Evolutionary conservation across 805 yeast genomes (phyloP), one percentile per base, ranked within the genome.

Genomic region (Kockiozyma suomiensis): DNA sequence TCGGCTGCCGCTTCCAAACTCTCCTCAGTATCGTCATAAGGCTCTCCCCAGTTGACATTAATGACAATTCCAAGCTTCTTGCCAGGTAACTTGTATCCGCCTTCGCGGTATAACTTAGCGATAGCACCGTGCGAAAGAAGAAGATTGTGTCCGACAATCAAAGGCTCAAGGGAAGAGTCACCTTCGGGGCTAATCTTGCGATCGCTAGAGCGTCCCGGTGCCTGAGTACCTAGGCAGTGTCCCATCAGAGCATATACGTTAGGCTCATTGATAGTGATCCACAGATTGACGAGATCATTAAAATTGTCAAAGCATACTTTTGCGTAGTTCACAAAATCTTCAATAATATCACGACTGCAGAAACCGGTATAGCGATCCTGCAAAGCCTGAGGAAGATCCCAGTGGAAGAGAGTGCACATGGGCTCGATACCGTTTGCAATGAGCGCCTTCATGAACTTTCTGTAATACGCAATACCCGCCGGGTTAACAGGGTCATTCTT

Each of bases 191-290:
- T 63, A 60, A 23, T 61, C 25, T 33, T 13, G 43, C 51, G 56
- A 32, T 53, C 17, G 38, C 62, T 41, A 52, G 61, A 26, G 55
- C 59, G 54, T 52, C 68, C 37, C 46, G 61, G 61, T 65, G 56
- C 56, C 10, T 43, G 50, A 15, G 51, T 30, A n/a, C 56, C 56
- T 23, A 43, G n/a, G 37, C 42, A 30, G 17, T 53, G 50, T 5
- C 56, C 56, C 32, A 53, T 55, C 15, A 45, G 12, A 17, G 50
- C 66, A 41, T 64, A 56, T 1, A 68, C 56, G 46, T 66, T 65
- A 19, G 77, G 78, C 56, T 74, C 77, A 51, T 74, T 74, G 56
- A 72, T 59, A 3, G 75, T 72, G 53, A 74, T 55, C 73, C 74
- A 74, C 17, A 66, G 53, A 4, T 71, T 69, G 10, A 74, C 77